These are phyloP conservation scores for Schizosaccharomyces versatilis DNA, from an alignment of 1,139 yeast species.

Conservation along the genomic window DNA sequence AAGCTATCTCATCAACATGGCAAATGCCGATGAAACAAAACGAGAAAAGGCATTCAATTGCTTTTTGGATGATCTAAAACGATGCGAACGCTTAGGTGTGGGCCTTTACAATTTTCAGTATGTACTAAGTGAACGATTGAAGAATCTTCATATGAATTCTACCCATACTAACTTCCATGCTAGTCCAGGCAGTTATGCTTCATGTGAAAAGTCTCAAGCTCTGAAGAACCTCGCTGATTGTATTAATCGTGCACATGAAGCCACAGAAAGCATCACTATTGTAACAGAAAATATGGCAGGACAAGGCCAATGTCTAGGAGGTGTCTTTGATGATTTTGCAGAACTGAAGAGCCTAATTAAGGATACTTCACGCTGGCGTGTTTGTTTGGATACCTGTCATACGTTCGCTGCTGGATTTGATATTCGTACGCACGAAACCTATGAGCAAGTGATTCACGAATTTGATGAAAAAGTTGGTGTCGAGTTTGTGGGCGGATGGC, in stretches of 20 bases:
- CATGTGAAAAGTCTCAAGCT: slow-evolving; percentile 45
- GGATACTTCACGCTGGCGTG: slow-evolving; percentile 66
- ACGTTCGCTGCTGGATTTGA: slow-evolving; percentile 65
- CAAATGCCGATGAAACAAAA: slow-evolving; percentile 70
- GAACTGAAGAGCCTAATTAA: slow-evolving; percentile 57
- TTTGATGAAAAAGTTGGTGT: slow-evolving; percentile 57
- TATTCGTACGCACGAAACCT: slow-evolving; percentile 34
- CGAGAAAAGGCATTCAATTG: slow-evolving; percentile 53
- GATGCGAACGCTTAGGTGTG: slow-evolving; percentile 70
- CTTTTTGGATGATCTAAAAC: slow-evolving; percentile 62
- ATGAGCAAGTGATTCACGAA: slow-evolving; percentile 44
- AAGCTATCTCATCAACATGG: slow-evolving; percentile 74
- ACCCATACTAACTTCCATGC: background rate
- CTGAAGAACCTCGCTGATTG: slow-evolving; percentile 48
- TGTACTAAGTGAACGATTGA: background rate
- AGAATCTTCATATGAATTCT: background rate
- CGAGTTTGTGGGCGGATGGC: slow-evolving; percentile 57
- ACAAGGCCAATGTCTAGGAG: slow-evolving; percentile 76
- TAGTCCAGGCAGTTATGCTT: slow-evolving; percentile 66
- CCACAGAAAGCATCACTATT: slow-evolving; percentile 58
- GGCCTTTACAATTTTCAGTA: slow-evolving; percentile 69
- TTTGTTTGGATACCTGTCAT: slow-evolving; percentile 26
- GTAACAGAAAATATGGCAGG: slow-evolving; percentile 97
- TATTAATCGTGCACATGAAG: slow-evolving; percentile 52
- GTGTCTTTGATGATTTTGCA: slow-evolving; percentile 49